Percentiles rank a stretch among this genome's conserved stretches.
Evolutionary conservation across 1,139 yeast genomes (phyloP).

Genomic region (Suhomyces choctaworum): DNA sequence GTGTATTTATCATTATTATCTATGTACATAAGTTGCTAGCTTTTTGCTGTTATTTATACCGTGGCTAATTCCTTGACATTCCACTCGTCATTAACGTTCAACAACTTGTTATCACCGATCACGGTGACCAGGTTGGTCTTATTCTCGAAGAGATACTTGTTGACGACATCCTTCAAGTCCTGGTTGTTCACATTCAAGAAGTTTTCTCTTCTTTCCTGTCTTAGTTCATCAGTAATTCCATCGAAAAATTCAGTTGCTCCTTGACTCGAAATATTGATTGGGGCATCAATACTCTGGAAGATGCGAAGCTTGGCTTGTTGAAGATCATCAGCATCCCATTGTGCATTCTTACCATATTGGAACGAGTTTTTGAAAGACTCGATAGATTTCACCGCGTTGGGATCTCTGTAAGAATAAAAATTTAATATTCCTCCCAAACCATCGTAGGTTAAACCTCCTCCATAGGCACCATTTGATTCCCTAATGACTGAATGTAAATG

Average conservation of each 20-base stretch:
- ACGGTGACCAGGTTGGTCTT: conserved; percentile 42
- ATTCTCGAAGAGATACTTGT: conserved; percentile 51
- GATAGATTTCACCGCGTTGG: conserved; percentile 74
- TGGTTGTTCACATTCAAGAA: conserved; percentile 62
- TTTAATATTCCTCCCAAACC: conserved; percentile 80
- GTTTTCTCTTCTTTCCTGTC: conserved; percentile 75
- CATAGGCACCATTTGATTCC: conserved; percentile 97
- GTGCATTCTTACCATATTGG: conserved; percentile 51
- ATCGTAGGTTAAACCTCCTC: conserved; percentile 88
- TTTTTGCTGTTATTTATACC: conserved; percentile 1
- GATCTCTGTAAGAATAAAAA: conserved; percentile 91
- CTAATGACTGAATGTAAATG: conserved; percentile 86
- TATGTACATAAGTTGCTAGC: no score
- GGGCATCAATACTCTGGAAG: conserved; percentile 92
- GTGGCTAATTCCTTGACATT: conserved; percentile 20
- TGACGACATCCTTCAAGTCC: conserved; percentile 65
- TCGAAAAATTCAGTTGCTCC: conserved; percentile 67
- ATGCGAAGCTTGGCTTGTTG: conserved; percentile 88
- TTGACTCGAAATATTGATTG: conserved; percentile 76
- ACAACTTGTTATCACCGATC: conserved; percentile 49
- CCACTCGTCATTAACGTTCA: conserved; percentile 37
- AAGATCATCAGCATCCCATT: conserved; percentile 60
- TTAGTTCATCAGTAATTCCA: conserved; percentile 76
- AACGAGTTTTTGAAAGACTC: conserved; percentile 61
- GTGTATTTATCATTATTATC: no score